Conservation (phyloP, 2,329 filamentous ascomycete species). For the Thielaviopsis ethacetica region DNA sequence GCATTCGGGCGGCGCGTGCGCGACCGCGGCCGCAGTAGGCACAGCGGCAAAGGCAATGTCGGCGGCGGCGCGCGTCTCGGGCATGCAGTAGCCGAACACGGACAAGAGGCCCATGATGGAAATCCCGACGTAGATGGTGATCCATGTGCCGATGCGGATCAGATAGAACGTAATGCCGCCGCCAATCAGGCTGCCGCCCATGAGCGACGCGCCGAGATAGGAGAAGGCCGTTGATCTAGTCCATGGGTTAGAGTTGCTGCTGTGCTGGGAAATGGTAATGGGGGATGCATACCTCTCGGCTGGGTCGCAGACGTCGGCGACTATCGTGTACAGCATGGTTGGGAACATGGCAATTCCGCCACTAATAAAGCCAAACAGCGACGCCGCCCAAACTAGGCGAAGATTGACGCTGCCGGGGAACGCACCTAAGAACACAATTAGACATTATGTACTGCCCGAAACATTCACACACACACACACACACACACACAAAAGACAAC, state of each 20-base stretch:
- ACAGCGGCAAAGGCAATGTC: background rate
- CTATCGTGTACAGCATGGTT: slow-evolving; percentile 14
- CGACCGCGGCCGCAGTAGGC: background rate
- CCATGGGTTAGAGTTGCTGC: slow-evolving; percentile 5
- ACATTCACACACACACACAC: background rate
- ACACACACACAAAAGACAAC: background rate
- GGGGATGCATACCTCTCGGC: slow-evolving; percentile 3
- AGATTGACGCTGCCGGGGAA: slow-evolving; percentile 12
- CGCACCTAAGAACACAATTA: slow-evolving; percentile 1
- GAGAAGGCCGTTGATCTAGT: slow-evolving; percentile 13
- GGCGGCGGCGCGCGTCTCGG: slow-evolving; percentile 10
- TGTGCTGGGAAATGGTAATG: too few species aligned
- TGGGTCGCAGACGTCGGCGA: slow-evolving; percentile 11
- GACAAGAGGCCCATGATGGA: slow-evolving; percentile 5
- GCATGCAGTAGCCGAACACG: slow-evolving; percentile 10
- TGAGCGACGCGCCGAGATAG: slow-evolving; percentile 12
- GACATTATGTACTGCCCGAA: background rate
- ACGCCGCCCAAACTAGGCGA: slow-evolving; percentile 12
- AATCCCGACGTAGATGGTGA: slow-evolving; percentile 11
- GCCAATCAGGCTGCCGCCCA: slow-evolving; percentile 12
- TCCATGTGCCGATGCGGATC: slow-evolving; percentile 12
- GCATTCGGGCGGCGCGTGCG: background rate
- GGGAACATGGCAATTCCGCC: slow-evolving; percentile 13
- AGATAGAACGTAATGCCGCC: slow-evolving; percentile 13
- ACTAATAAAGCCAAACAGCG: slow-evolving; percentile 13